These are phyloP conservation scores for Macrocybe gigantea DNA, from an alignment of 768 basidiomycete species.

Conservation along the genomic window DNA sequence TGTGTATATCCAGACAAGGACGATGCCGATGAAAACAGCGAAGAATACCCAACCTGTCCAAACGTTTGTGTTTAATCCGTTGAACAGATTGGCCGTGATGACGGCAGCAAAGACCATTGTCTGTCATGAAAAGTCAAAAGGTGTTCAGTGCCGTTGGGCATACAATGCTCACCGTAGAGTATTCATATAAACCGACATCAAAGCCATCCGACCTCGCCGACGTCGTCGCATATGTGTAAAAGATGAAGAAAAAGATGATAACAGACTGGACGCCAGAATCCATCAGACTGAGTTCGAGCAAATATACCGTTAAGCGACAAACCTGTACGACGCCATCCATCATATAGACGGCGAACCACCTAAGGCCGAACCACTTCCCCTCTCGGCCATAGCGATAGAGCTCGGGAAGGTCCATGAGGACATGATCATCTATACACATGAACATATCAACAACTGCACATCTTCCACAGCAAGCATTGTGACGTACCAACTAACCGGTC, in stretches of 20 bases:
- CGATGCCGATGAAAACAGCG: conserved; percentile 71
- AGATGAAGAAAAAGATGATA: conserved; percentile 81
- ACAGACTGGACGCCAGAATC: conserved; percentile 50
- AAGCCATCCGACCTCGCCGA: conserved; percentile 80
- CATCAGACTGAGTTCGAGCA: neutral
- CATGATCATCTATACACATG: conserved; percentile 53
- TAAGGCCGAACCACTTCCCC: conserved; percentile 79
- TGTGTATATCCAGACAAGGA: conserved; percentile 75
- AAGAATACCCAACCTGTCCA: conserved; percentile 93
- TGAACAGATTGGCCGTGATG: conserved; percentile 73
- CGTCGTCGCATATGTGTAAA: conserved; percentile 69
- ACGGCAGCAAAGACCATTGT: conserved; percentile 82
- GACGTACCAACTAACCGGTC: conserved; percentile 79
- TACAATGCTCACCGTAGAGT: conserved; percentile 62
- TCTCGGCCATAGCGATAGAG: conserved; percentile 82
- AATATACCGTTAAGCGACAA: neutral
- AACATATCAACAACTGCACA: neutral
- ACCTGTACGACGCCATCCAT: conserved; percentile 18
- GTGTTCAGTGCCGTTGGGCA: neutral
- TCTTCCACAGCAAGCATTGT: neutral
- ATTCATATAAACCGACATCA: conserved; percentile 68
- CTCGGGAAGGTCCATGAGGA: conserved; percentile 87
- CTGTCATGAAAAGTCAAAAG: conserved; percentile 24
- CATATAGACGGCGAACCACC: conserved; percentile 34
- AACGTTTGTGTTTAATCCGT: conserved; percentile 78